Percentiles rank a stretch among this genome's conserved stretches.
Conservation (phyloP, 1,139 yeast species). For the Yamadazyma dendronema region DNA sequence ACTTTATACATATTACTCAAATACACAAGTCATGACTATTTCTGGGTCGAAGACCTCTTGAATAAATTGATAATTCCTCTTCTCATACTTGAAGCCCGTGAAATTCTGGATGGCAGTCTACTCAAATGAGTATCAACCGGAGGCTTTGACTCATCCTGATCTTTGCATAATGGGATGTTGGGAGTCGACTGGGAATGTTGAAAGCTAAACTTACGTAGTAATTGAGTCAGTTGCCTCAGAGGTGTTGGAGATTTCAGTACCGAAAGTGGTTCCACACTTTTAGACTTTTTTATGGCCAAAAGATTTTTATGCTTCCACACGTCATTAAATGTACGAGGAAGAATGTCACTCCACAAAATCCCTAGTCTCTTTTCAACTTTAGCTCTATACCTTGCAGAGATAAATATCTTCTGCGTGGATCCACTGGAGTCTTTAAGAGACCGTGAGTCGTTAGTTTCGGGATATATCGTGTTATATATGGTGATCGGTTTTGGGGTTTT, state of each 20-base stretch:
- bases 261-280: too few relatives aligned
- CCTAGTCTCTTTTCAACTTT: constrained; percentile 17
- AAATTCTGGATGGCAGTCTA: not conserved
- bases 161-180: not conserved
- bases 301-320: constrained; percentile 1
- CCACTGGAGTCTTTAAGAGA: not conserved
- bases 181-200: not conserved
- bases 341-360: constrained; percentile 20
- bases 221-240: not conserved
- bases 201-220: not conserved
- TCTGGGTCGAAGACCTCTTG: not conserved
- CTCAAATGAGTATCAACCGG: not conserved
- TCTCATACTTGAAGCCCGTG: not conserved
- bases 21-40: not conserved
- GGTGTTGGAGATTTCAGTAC: not conserved
- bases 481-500: constrained; percentile 4
- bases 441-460: not conserved
- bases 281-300: not conserved
- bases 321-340: constrained; percentile 14
- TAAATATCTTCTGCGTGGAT: not conserved
- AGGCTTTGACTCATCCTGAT: too few relatives aligned
- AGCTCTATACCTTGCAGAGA: constrained; percentile 10
- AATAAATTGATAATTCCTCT: too few relatives aligned
- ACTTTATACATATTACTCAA: too few relatives aligned
- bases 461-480: not conserved